Percentiles rank a stretch among this genome's conserved stretches.
Conservation (phyloP, 2,329 filamentous ascomycete genomes). For the Teratosphaeria destructans region DNA sequence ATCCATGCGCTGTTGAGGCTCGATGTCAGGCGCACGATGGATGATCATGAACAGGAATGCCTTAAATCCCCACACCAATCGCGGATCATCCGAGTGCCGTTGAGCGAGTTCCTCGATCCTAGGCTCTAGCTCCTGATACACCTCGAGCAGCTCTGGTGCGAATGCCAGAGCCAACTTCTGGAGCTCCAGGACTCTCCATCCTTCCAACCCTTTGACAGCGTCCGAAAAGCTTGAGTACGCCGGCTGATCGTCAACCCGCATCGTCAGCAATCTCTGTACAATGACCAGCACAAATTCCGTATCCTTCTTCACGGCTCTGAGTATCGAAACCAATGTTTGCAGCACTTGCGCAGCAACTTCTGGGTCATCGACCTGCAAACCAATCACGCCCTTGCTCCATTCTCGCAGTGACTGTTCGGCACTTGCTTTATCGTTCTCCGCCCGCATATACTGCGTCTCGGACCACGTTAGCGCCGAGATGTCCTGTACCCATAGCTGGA, state of each 20-base stretch:
- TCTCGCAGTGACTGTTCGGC: constrained; percentile 33
- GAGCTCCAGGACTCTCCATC: constrained; percentile 74
- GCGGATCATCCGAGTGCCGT: constrained; percentile 65
- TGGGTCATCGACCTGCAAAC: constrained; percentile 54
- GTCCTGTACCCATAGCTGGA: constrained; percentile 58
- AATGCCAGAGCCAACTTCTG: constrained; percentile 83
- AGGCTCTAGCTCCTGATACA: constrained; percentile 76
- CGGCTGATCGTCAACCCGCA: constrained; percentile 62
- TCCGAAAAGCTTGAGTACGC: constrained; percentile 69
- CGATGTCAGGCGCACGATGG: constrained; percentile 70
- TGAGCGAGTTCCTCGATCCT: constrained; percentile 73
- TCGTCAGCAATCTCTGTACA: constrained; percentile 81
- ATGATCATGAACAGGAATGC: constrained; percentile 90
- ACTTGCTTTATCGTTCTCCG: constrained; percentile 52
- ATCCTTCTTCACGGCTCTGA: constrained; percentile 16
- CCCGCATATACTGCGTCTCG: constrained; percentile 37
- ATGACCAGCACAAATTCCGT: constrained; percentile 69
- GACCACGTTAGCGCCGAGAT: constrained; percentile 29
- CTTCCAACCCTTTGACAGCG: constrained; percentile 79
- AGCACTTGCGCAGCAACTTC: constrained; percentile 23
- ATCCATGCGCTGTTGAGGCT: constrained; percentile 57
- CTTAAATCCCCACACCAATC: constrained; percentile 73
- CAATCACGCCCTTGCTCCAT: constrained; percentile 64
- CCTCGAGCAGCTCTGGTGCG: constrained; percentile 74
- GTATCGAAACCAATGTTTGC: constrained; percentile 19